Percentiles rank a stretch among this genome's conserved stretches.
phyloP scores from a whole-genome alignment of 441 rosid species.

The Erodium moschatum region DNA sequence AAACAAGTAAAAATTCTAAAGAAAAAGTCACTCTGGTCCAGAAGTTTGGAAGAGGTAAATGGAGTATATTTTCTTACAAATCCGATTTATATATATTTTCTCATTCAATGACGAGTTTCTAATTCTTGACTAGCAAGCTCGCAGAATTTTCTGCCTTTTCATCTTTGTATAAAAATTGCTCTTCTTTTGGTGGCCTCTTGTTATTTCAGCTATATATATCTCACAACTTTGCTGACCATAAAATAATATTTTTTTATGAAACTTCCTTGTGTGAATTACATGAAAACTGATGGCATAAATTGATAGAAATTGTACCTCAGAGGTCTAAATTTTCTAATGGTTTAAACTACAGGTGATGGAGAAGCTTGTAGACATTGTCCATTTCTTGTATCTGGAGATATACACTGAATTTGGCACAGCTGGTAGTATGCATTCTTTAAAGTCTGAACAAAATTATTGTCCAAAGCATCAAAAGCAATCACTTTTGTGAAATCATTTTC shows the following conservation, averaged over 20 bases:
- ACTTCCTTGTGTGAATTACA: not conserved
- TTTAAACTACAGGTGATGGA: slow-evolving; percentile 69
- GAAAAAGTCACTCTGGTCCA: slow-evolving; percentile 96
- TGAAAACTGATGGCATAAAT: not conserved
- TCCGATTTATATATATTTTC: not conserved
- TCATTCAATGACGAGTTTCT: not conserved
- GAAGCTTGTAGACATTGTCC: slow-evolving; percentile 88
- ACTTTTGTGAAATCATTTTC: not conserved
- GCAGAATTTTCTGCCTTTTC: too few relatives aligned
- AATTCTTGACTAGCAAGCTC: not conserved
- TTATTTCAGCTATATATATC: not conserved
- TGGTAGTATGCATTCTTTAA: slow-evolving; percentile 40
- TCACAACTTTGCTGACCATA: too few relatives aligned
- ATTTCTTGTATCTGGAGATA: slow-evolving; percentile 85
- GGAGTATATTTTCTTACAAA: not conserved
- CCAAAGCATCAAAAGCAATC: too few relatives aligned
- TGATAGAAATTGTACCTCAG: not conserved
- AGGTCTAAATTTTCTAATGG: not conserved
- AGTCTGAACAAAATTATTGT: too few relatives aligned
- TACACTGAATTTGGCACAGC: slow-evolving; percentile 67
- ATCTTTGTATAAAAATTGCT: too few relatives aligned
- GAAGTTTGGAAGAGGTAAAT: slow-evolving; percentile 86
- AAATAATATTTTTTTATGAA: not conserved
- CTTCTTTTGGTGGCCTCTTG: not conserved
- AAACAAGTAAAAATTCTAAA: slow-evolving; percentile 82